Conservation (phyloP, 2,329 filamentous ascomycete species). For the Fusarium annulatum region DNA sequence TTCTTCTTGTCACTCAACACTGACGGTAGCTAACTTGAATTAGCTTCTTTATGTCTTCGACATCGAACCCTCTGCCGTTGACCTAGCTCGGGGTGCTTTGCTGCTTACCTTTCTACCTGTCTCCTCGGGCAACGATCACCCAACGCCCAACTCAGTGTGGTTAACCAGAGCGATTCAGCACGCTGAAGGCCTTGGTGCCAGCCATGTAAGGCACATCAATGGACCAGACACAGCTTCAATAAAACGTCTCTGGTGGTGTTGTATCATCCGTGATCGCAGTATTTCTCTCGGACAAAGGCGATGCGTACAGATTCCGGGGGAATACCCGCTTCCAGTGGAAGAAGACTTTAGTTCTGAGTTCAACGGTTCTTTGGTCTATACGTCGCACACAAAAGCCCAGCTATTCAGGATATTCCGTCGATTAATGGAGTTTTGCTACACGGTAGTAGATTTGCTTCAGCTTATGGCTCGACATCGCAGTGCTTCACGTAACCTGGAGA, state of each 20-base stretch:
- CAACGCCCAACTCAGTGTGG: neutral
- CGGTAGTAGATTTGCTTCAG: neutral
- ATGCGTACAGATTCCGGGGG: neutral
- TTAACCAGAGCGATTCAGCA: neutral
- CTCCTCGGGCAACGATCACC: neutral
- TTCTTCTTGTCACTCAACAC: fast-evolving
- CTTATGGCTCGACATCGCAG: neutral
- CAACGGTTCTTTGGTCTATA: neutral
- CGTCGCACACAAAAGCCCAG: neutral
- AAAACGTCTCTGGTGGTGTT: neutral
- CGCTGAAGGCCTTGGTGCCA: neutral
- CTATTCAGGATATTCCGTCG: neutral
- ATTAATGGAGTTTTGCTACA: neutral
- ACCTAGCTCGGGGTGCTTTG: neutral
- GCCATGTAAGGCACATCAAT: neutral
- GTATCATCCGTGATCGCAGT: neutral
- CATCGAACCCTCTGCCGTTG: neutral
- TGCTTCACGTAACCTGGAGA: neutral
- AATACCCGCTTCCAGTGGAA: neutral
- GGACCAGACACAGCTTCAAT: neutral
- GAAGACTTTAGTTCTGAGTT: neutral
- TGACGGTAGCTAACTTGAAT: neutral
- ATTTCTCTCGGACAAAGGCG: neutral
- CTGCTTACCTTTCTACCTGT: neutral
- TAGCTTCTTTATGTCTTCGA: neutral